Evolutionary conservation across 371 early-diverging fungal genomes (phyloP), one percentile per base, ranked within the genome.

Genomic region (Mucor irregularis): DNA sequence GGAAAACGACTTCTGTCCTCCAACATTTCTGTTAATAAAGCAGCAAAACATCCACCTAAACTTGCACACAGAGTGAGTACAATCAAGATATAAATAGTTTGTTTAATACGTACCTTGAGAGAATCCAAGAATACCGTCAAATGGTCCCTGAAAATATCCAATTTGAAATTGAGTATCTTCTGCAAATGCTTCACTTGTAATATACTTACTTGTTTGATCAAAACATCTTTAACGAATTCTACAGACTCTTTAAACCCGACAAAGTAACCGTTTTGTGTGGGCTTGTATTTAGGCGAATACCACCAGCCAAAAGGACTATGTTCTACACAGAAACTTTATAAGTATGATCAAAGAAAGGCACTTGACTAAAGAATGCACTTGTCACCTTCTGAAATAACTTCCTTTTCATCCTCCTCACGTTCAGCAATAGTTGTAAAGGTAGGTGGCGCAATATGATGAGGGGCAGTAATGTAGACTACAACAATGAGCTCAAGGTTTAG

Each of bases 81-180:
- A n/a, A n/a, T n/a, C n/a, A n/a, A n/a, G n/a, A n/a, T n/a, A 22
- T 24, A 14, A 4, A 21, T 4, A 13, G n/a, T 33, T 24, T 28
- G 25, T 25, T 46, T 43, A 26, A 43, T 37, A 9, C 10, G 28
- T 45, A 35, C 86, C 88, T 62, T 88, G 88, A 5, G 84, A 84
- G 56, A 88, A 88, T 1, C 88, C 88, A 28, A 88, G 56, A 21
- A 88, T 75, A 38, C 86, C 88, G 56, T 83, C 80, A 61, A 85
- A 88, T 0, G 85, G 84, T 8, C 84, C 85, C 72, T 81, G 8
- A 40, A 17, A 21, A 1, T 19, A 25, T 39, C 0, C 16, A n/a
- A n/a, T n/a, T n/a, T n/a, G 25, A 24, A 35, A 21, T n/a, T 13
- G 1, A 11, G 8, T 22, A 34, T 45, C 2, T 34, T 29, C 3